Conservation (phyloP, 1,139 yeast genomes). For the Zhuliangozyma blackwelliae region DNA sequence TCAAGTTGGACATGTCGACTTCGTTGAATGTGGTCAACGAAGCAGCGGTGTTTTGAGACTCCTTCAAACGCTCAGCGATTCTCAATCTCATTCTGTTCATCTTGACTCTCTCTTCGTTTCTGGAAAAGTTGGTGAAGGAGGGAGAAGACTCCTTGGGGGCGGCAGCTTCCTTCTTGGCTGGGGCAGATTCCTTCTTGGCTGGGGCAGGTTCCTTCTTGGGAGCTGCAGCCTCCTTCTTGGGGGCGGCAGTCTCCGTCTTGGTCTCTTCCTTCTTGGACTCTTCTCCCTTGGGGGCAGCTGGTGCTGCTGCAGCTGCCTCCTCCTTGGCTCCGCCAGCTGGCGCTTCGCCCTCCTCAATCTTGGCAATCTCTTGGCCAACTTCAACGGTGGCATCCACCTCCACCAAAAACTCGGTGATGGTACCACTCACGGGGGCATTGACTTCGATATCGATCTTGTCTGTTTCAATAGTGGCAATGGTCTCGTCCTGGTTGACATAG, state of each 20-base stretch:
- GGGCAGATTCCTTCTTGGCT: constrained; percentile 16
- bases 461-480: constrained; percentile 95
- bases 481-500: constrained; percentile 81
- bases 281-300: constrained; percentile 31
- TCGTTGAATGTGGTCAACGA: constrained; percentile 97
- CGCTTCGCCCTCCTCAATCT: constrained; percentile 86
- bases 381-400: constrained; percentile 89
- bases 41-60: constrained; percentile 98
- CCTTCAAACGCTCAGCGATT: constrained; percentile 98
- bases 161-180: constrained; percentile 21
- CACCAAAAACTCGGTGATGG: constrained; percentile 78
- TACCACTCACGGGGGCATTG: constrained; percentile 91
- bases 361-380: constrained; percentile 90
- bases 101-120: constrained; percentile 89
- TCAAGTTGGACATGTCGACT: constrained; percentile 89
- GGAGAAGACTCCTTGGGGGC: constrained; percentile 15
- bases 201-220: constrained; percentile 6
- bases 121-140: constrained; percentile 62
- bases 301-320: constrained; percentile 25
- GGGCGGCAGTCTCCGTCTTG: constrained; percentile 36
- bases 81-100: constrained; percentile 99
- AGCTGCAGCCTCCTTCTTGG: constrained; percentile 34
- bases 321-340: constrained; percentile 56
- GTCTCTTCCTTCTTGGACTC: constrained; percentile 30
- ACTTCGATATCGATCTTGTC: constrained; percentile 98